Evolutionary conservation across 1,139 yeast genomes (phyloP), one percentile per base, ranked within the genome.

Genomic region (Magnusiomyces sp.): DNA sequence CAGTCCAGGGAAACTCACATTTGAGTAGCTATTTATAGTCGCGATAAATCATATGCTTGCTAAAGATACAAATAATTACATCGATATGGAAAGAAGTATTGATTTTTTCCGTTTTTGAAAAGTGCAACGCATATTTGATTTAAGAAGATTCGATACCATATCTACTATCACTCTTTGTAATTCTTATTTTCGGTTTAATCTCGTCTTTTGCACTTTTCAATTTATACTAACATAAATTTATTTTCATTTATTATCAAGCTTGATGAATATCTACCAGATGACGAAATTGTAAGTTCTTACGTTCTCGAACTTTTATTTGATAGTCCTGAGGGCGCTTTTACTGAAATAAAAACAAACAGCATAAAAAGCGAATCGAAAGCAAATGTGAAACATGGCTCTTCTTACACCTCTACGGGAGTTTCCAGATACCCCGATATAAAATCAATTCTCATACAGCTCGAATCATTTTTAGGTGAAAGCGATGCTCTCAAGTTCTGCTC

Each of bases 391-490:
- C 29, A 23, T 5, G 7, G n/a, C n/a, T n/a, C 29, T 23, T 23
- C 29, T 23, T 5, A 5, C 29, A 23, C 6, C 7, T 23, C 29
- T 4, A 23, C 29, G 4, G 29, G 29, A 5, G 29, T 23, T 23
- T 23, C 29, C 4, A 23, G 29, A 16, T 33, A 17, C 5, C 59
- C 59, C 2, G 55, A 58, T 36, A 52, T 55, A 13, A 50, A 49
- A 16, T 37, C 45, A 9, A 51, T 61, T 13, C 53, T 52, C 40
- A 47, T 53, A 10, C 60, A 58, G 40, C 45, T 60, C 41, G 43
- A 56, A 19, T 62, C 60, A 9, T 60, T 61, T 41, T 52, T 61
- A 33, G 62, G 57, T 19, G 34, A 40, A n/a, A 48, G 50, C 11
- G 50, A 55, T 5, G 52, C 62, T 1, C 41, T 44, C 11, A 31